Evolutionary conservation across 805 yeast genomes (phyloP).

Genomic region (Danielozyma ontarioensis): DNA sequence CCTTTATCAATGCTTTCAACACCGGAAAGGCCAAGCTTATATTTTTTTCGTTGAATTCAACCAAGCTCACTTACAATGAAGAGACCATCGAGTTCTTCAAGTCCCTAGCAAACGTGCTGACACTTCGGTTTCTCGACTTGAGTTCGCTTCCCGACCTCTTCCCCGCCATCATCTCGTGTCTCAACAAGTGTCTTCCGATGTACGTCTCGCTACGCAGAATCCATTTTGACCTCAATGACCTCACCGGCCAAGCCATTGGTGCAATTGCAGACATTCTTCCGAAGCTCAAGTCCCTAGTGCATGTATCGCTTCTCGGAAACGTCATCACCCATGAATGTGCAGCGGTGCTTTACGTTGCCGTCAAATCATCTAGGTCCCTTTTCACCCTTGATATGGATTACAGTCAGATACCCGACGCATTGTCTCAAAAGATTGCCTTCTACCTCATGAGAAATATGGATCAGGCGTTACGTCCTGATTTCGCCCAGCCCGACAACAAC

Average conservation of each 20-base stretch:
- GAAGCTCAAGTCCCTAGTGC: conserved; percentile 42
- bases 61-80: conserved; percentile 39
- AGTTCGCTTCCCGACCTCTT: conserved; percentile 49
- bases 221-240: conserved; percentile 51
- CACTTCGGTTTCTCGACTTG: conserved; percentile 47
- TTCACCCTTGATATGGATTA: conserved; percentile 51
- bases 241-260: conserved; percentile 41
- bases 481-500: too few species aligned
- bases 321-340: conserved; percentile 39
- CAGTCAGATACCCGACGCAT: conserved; percentile 46
- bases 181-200: conserved; percentile 41
- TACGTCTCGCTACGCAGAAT: conserved; percentile 43
- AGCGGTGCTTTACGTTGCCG: conserved; percentile 46
- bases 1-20: conserved; percentile 40
- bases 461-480: conserved; percentile 26
- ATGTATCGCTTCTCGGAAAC: conserved; percentile 53
- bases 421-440: conserved; percentile 50
- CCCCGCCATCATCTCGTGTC: conserved; percentile 44
- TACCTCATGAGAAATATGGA: conserved; percentile 57
- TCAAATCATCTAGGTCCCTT: conserved; percentile 41
- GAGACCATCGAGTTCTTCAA: conserved; percentile 32
- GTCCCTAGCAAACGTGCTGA: conserved; percentile 31
- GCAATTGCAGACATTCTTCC: conserved; percentile 47
- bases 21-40: conserved; percentile 31
- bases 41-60: conserved; percentile 50